These are phyloP conservation scores for Phytopythium mirpurense DNA, from an alignment of 352 stramenopile genomes.

Conservation along the genomic window DNA sequence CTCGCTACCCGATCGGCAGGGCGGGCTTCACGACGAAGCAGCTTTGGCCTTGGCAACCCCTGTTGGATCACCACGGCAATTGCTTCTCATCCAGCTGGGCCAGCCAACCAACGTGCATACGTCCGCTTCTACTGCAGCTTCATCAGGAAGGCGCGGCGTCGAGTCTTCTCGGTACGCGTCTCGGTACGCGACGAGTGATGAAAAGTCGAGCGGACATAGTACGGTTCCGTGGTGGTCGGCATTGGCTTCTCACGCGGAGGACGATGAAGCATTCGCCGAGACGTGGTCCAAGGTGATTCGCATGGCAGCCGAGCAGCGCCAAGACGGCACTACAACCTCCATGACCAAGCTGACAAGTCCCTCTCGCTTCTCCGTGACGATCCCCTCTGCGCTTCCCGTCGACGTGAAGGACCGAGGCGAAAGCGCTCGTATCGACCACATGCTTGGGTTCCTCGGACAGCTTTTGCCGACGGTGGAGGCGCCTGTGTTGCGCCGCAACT, in stretches of 20 bases:
- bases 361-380: constrained; percentile 24
- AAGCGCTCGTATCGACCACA: constrained; percentile 24
- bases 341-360: constrained; percentile 15
- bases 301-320: background rate
- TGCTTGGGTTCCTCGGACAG: constrained; percentile 23
- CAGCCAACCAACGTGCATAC: background rate
- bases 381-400: constrained; percentile 16
- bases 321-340: background rate
- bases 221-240: constrained; percentile 36
- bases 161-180: background rate
- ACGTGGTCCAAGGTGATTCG: constrained; percentile 24
- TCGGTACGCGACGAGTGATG: background rate
- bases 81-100: constrained; percentile 2
- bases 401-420: constrained; percentile 19
- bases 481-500: constrained; percentile 22
- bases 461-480: constrained; percentile 19
- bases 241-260: constrained; percentile 23
- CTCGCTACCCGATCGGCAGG: no score
- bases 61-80: background rate
- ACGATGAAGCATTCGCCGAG: constrained; percentile 20
- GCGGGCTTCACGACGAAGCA: background rate
- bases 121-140: background rate
- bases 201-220: constrained; percentile 11
- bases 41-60: background rate
- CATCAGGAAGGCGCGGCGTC: background rate